Percentiles rank a stretch among this genome's conserved stretches.
Conservation (phyloP, 768 basidiomycete genomes). For the Goffeauzyma gilvescens region DNA sequence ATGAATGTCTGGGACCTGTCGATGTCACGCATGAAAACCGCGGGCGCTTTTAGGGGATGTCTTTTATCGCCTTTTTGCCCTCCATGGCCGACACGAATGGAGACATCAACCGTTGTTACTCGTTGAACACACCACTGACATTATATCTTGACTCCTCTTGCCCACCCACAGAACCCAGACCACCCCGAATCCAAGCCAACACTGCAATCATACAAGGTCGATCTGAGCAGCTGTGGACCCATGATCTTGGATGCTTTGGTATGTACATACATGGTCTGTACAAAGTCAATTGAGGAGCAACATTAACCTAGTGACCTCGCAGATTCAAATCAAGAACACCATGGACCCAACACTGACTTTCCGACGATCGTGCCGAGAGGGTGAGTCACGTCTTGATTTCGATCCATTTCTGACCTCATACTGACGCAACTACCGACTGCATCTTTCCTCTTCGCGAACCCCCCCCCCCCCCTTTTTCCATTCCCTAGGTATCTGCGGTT, state of each 20-base stretch:
- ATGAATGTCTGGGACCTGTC: neutral
- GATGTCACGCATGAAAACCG: neutral
- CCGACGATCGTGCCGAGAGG: conserved; percentile 38
- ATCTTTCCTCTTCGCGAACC: no score
- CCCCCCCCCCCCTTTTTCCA: no score
- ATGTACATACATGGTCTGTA: conserved; percentile 4
- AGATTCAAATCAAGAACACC: conserved; percentile 98
- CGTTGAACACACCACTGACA: no score
- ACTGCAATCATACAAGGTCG: conserved; percentile 75
- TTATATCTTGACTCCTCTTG: neutral
- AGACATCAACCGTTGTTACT: neutral
- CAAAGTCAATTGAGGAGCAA: conserved; percentile 97
- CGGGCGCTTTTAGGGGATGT: neutral
- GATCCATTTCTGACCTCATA: no score
- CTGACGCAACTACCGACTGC: no score
- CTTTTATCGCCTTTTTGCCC: neutral
- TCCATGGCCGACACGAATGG: neutral
- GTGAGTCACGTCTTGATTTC: no score
- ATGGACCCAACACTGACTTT: conserved; percentile 92
- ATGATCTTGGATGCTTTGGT: conserved; percentile 45
- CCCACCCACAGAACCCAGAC: conserved; percentile 64
- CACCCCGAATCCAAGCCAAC: conserved; percentile 76
- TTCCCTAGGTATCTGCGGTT: conserved; percentile 96
- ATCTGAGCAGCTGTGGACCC: conserved; percentile 84
- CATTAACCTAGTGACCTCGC: conserved; percentile 42